A percentile compares a stretch with the other conserved stretches of the same genome.
Conservation (phyloP, 2,329 filamentous ascomycete genomes). For the Orbilia blumenaviensis region DNA sequence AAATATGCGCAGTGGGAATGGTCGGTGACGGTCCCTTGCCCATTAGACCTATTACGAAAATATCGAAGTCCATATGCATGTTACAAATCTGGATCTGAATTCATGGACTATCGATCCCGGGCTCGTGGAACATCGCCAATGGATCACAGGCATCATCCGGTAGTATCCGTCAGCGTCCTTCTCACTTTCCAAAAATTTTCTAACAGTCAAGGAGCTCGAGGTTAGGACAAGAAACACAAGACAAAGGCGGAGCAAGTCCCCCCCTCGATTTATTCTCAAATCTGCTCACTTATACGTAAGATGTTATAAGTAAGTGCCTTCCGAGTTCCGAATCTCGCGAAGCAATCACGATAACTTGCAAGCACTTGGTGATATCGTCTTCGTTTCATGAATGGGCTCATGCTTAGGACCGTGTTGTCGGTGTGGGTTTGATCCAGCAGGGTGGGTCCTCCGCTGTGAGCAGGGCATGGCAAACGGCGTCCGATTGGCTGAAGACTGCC, state of each 20-base stretch:
- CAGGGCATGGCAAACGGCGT: slow-evolving; percentile 13
- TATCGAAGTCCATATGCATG: neutral
- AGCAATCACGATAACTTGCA: neutral
- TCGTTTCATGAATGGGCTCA: neutral
- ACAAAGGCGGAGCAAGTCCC: neutral
- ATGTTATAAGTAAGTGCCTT: neutral
- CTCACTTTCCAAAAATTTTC: neutral
- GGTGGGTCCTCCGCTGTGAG: slow-evolving; percentile 27
- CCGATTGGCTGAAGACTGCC: slow-evolving; percentile 30
- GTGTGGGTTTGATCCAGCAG: slow-evolving; percentile 22
- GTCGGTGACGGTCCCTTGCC: neutral
- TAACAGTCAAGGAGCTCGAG: too few relatives aligned
- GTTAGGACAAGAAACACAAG: neutral
- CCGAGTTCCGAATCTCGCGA: neutral
- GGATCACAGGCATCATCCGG: too few relatives aligned
- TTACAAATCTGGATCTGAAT: too few relatives aligned
- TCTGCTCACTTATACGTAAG: slow-evolving; percentile 23
- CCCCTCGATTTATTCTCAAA: slow-evolving; percentile 24
- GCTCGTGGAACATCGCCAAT: slow-evolving; percentile 1
- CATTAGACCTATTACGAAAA: neutral
- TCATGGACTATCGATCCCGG: too few relatives aligned
- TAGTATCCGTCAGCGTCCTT: neutral
- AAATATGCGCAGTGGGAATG: slow-evolving; percentile 1
- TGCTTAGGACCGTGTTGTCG: slow-evolving; percentile 33
- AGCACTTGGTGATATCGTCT: too few relatives aligned